Base-by-base conservation (phyloP, 257 asterid genomes). In the Solanum tarijense region DNA sequence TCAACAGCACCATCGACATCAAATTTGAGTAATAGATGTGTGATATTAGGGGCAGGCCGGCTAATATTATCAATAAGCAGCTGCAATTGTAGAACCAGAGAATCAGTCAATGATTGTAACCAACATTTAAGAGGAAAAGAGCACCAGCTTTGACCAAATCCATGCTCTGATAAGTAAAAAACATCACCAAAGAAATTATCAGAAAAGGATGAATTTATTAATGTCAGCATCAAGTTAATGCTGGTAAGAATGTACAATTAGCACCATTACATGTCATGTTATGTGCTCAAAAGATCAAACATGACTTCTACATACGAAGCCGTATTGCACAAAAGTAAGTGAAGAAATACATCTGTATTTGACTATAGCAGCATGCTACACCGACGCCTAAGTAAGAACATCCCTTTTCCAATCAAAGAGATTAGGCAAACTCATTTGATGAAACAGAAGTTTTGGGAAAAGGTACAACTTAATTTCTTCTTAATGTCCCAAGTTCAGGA, bases 21-120 rank as follows among this genome's bases (percentile, higher is more conserved):
- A 94, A 96, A 97, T 91, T 94, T 95, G 89, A 97, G 99, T 84
- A 97, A 92, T 68, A 97, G 93, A 89, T 97, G 99, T 12, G 98
- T 85, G 86, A 97, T 91, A 91, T 96, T 96, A 3, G 99, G 99
- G 46, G 98, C 98, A 41, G 99, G 97, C 91, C 97, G 92, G 89
- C 93, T 86, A 89, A 96, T 90, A 89, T 97, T 97, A 88, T 96
- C 99, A 83, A 97, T 94, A 82, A 96, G 98, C 74, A 96, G 91
- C 99, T 97, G 98, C 94, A 94, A 69, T 78, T 84, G 83, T 86
- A 52, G 84, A 88, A 87, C 29, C 58, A 84, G 58, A 88, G 85
- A 29, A 46, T 32, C 62, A 35, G 43, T 48, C 72, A 73, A 72
- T 25, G 74, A 38, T 46, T 31, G 20, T 48, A 46, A 85, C 72